phyloP scores from a whole-genome alignment of 495 filamentous ascomycete species.

The Penicillium roqueforti region DNA sequence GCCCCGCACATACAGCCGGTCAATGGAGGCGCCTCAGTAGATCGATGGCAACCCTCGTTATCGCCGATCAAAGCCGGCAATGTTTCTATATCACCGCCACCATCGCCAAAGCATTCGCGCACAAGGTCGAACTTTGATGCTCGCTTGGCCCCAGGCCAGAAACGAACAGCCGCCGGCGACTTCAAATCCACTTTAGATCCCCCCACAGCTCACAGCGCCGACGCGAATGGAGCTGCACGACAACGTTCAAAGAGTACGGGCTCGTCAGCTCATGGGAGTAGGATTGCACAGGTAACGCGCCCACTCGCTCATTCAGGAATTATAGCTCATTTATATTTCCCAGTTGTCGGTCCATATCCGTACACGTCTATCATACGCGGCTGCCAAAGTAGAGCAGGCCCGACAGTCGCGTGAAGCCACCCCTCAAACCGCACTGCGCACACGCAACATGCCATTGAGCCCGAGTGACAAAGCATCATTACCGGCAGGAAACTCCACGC shows the following conservation, averaged over 20 bases:
- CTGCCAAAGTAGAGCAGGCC: conserved; percentile 84
- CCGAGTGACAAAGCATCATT: conserved; percentile 10
- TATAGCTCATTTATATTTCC: conserved; percentile 19
- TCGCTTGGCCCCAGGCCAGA: conserved; percentile 35
- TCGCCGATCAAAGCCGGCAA: conserved; percentile 12
- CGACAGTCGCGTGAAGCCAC: conserved; percentile 68
- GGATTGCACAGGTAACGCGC: conserved; percentile 67
- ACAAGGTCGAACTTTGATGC: conserved; percentile 11
- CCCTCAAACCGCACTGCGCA: conserved; percentile 60
- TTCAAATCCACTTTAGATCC: conserved; percentile 49
- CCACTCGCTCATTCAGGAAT: neutral
- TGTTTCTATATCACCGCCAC: conserved; percentile 9
- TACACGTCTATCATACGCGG: conserved; percentile 79
- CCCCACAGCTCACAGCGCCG: conserved; percentile 31
- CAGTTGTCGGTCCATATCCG: conserved; percentile 74
- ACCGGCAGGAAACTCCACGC: conserved; percentile 7
- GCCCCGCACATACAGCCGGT: conserved; percentile 3
- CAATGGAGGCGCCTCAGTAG: conserved; percentile 10
- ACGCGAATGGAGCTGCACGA: conserved; percentile 23
- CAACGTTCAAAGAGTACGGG: conserved; percentile 67
- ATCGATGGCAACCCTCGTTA: conserved; percentile 9
- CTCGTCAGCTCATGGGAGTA: conserved; percentile 54
- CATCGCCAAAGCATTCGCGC: conserved; percentile 9
- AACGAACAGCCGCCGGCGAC: conserved; percentile 62
- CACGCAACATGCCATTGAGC: conserved; percentile 46